Base-by-base conservation (phyloP, 345 rosid genomes). In the Aethionema arabicum region DNA sequence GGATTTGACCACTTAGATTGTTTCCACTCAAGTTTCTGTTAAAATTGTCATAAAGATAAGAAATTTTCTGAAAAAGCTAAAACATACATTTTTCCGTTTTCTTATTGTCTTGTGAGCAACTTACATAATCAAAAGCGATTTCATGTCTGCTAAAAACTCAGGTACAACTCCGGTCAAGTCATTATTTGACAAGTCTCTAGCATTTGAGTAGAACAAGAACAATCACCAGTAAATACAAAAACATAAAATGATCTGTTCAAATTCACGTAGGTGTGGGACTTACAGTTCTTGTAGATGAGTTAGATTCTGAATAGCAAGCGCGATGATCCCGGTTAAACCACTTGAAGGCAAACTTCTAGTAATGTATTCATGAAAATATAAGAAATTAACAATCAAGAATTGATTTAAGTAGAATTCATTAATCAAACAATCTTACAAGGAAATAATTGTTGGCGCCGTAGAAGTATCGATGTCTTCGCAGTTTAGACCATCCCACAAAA, bases 161-260 rank as follows among this genome's bases (percentile, higher is more conserved):
- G 90, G 90, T 4, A 86, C 45, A 0, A 38, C 2, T n/a, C 90
- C 87, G 5, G 43, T 61, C 38, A 85, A 51, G 32, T 31, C 11
- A 0, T 57, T 67, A 43, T 58, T 27, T 39, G 71, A 67, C 41
- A 57, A 67, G 29, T 67, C 71, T 30, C 65, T 67, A 11, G 7
- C 14, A 52, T 14, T 32, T 40, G 27, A 21, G 1, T 21, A 21
- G 41, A 40, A 52, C 8, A 13, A 13, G 4, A 44, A 43, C 7
- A 52, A 38, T 8, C 1, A 13, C 4, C 6, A 12, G 3, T 13
- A 4, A n/a, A n/a, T 7, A 32, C 15, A 3, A 11, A 41, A 14
- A 41, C 45, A 41, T 11, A 12, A 41, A 2, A 3, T 41, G 11
- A 21, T 21, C 2, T 11, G n/a, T 2, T n/a, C 2, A 21, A 21